Base-by-base conservation (phyloP, 2,329 filamentous ascomycete species). In the Alternaria sp. region DNA sequence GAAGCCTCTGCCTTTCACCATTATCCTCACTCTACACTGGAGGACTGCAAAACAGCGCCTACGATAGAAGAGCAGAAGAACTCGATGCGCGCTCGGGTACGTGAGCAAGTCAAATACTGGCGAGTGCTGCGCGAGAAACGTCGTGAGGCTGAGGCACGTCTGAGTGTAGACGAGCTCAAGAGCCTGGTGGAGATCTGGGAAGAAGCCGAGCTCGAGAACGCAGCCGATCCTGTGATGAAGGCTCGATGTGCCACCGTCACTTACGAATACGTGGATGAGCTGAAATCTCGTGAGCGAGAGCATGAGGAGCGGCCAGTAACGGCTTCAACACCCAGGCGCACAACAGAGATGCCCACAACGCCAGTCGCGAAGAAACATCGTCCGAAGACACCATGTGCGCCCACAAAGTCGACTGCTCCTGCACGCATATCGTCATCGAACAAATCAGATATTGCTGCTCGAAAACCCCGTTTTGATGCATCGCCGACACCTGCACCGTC, bases 201-300 rank as follows among this genome's bases (percentile, higher is more conserved):
- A 7, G 63, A 66, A n/a, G 28, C 73, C 20, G 64, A 44, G 18
- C 56, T 64, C 6, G 60, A 71, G 44, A 56, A 69, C 30, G 49
- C 47, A 30, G 11, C 33, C 21, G 58, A 68, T 44, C 51, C 63
- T 3, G 6, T 55, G 3, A 47, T 70, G 53, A 56, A 53, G 7
- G 65, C 60, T 21, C 51, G 69, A 46, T 72, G 70, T 25, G 44
- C 44, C 14, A 55, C 63, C 28, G 61, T 61, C 30, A 58, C 66
- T 30, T 44, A 69, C 26, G 66, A 69, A 26, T 72, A 75, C 45
- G 47, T 63, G 21, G 43, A 58, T 9, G 72, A 71, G 57, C 49
- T 73, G 7, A 21, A 26, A 3, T 20, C 44, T 18, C 60, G 65
- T 11, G 56, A 72, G 44, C 20, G 37, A 11, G 41, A 71, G 43